Percentiles rank a stretch among this genome's conserved stretches.
phyloP scores from a whole-genome alignment of 2,329 filamentous ascomycete species.

The Falciphora oryzae region DNA sequence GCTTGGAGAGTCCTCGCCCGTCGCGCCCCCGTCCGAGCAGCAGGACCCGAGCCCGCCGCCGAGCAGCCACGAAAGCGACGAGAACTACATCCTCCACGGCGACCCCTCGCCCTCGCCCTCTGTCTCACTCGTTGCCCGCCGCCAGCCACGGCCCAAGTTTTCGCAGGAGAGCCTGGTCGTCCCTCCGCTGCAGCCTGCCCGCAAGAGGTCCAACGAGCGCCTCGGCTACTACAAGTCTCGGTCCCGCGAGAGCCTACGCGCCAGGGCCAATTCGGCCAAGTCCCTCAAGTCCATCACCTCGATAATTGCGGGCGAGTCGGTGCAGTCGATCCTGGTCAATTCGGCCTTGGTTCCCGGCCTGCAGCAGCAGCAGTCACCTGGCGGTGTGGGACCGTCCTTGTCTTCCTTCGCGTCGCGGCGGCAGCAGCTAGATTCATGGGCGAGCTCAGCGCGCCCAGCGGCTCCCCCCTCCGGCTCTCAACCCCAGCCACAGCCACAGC shows the following conservation, averaged over 20 bases:
- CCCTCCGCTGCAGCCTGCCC: slow-evolving; percentile 45
- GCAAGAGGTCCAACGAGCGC: slow-evolving; percentile 41
- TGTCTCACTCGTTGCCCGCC: slow-evolving; percentile 27
- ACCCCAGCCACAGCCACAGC: slow-evolving; percentile 9
- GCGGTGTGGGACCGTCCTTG: not conserved
- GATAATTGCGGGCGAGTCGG: slow-evolving; percentile 43
- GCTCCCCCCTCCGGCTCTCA: slow-evolving; percentile 5
- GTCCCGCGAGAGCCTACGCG: slow-evolving; percentile 48
- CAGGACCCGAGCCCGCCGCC: slow-evolving; percentile 24
- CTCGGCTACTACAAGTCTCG: slow-evolving; percentile 43
- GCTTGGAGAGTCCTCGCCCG: slow-evolving; percentile 44
- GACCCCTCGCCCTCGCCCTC: slow-evolving; percentile 36
- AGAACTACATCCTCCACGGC: slow-evolving; percentile 50
- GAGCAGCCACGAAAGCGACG: slow-evolving; percentile 33
- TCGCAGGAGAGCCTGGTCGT: slow-evolving; percentile 58
- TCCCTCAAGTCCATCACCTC: slow-evolving; percentile 49
- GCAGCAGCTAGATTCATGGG: slow-evolving; percentile 9
- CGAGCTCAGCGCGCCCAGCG: not conserved
- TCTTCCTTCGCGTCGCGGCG: slow-evolving; percentile 2
- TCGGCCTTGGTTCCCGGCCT: slow-evolving; percentile 34
- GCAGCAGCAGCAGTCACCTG: slow-evolving; percentile 11
- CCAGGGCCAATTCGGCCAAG: slow-evolving; percentile 28
- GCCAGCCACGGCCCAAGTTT: slow-evolving; percentile 36
- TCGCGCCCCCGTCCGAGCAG: slow-evolving; percentile 33
- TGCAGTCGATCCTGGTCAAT: slow-evolving; percentile 30